Conservation (phyloP, 768 basidiomycete species). For the Termitomyces bulborhizus region DNA sequence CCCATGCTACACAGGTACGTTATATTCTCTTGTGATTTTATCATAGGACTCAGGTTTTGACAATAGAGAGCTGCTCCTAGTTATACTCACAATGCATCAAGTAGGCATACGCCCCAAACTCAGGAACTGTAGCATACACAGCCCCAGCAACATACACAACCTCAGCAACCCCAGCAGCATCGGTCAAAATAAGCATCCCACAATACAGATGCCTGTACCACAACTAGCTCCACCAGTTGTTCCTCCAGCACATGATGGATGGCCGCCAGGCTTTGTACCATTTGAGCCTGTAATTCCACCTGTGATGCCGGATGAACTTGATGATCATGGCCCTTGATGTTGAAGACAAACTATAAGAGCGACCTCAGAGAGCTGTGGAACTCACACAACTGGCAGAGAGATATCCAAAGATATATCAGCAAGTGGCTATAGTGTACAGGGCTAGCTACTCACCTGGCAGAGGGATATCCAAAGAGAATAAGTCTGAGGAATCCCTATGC, state of each 20-base stretch:
- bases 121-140: slow-evolving; percentile 11
- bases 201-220: slow-evolving; percentile 7
- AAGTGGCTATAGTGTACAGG: too few species aligned
- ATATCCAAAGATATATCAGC: too few species aligned
- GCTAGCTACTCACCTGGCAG: too few species aligned
- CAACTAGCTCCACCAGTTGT: slow-evolving; percentile 7
- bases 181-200: neutral
- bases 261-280: slow-evolving; percentile 15
- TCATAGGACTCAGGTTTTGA: neutral
- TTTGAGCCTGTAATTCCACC: slow-evolving; percentile 28
- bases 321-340: neutral
- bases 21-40: neutral
- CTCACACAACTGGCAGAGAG: too few species aligned
- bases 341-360: slow-evolving; percentile 3
- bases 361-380: too few species aligned
- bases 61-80: slow-evolving; percentile 10
- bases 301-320: slow-evolving; percentile 9
- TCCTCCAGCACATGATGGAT: slow-evolving; percentile 3
- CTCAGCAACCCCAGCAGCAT: slow-evolving; percentile 13
- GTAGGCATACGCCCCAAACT: slow-evolving; percentile 8
- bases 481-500: too few species aligned
- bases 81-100: slow-evolving; percentile 8
- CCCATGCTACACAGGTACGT: neutral
- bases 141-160: too few species aligned
- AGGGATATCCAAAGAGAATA: too few species aligned